Percentiles rank a stretch among this genome's conserved stretches.
Evolutionary conservation across 192 early-diverging fungal species (phyloP).

Genomic region (Haplosporangium gracile): DNA sequence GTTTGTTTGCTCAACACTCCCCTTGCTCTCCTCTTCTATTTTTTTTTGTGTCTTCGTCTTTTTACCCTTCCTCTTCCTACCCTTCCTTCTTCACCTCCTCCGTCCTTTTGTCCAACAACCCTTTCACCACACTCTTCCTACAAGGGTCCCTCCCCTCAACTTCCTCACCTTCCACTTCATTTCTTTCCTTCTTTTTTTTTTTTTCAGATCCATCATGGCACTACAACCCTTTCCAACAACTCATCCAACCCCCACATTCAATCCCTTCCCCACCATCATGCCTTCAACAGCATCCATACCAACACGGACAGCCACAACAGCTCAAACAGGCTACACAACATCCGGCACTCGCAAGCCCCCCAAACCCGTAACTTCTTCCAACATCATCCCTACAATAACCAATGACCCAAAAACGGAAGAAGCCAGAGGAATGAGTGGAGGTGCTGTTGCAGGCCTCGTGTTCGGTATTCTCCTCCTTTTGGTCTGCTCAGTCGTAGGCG

Average conservation of each 20-base stretch:
- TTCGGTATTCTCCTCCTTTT: constrained; percentile 23
- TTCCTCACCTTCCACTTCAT: neutral
- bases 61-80: neutral
- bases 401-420: neutral
- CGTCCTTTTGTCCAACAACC: neutral
- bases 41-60: neutral
- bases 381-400: neutral
- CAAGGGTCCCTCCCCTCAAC: neutral
- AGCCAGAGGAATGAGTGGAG: constrained; percentile 24
- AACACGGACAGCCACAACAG: neutral
- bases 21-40: neutral
- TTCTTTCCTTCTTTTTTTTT: neutral
- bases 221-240: neutral
- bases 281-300: no score
- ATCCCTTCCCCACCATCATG: neutral
- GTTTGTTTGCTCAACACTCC: neutral
- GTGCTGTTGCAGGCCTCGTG: constrained; percentile 36
- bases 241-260: neutral
- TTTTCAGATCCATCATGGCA: neutral
- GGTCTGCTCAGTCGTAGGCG: constrained; percentile 30
- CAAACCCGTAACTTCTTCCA: neutral
- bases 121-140: no score
- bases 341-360: neutral
- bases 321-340: neutral
- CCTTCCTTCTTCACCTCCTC: neutral